Evolutionary conservation across 2,329 filamentous ascomycete genomes (phyloP), one percentile per base, ranked within the genome.

Genomic region (Pseudogymnoascus sp.): DNA sequence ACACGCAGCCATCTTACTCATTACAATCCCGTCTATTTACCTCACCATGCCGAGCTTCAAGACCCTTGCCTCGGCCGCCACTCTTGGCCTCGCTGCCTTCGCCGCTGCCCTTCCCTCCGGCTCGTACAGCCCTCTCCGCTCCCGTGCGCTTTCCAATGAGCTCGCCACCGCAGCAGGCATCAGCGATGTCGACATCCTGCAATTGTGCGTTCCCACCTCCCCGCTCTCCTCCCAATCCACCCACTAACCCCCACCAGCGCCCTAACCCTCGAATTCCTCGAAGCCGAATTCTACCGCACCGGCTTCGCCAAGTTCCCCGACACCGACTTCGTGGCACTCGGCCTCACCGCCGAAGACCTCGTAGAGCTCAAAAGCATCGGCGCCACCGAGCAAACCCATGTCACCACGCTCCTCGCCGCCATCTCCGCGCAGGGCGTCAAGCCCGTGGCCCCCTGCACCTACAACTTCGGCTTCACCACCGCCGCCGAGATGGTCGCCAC

Each of bases 201-300:
- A 81, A 74, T 82, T 81, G 80, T 82, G 72, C 70, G 78, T 72
- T 19, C 14, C 29, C n/a, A n/a, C n/a, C n/a, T n/a, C n/a, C n/a
- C n/a, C n/a, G n/a, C n/a, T n/a, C n/a, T n/a, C n/a, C n/a, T n/a
- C n/a, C n/a, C n/a, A 4, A 5, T 16, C 14, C 23, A 52, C 23
- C 45, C 8, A 52, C 45, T 52, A 52, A 52, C 45, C 10, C 8
- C 35, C 61, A 16, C 29, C 66, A 88, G 85, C 71, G 88, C 88
- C 65, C 78, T 90, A 62, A 90, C 88, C 5, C 80, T 90, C 52
- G 89, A 92, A 75, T 86, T 88, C 75, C 86, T 91, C 69, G 89
- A 91, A 76, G 80, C 85, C 23, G 78, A 81, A 62, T 91, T 90
- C 75, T 91, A 92, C 79, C 79, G 83, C 68, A 80, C 88, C 71